Evolutionary conservation across 2,329 filamentous ascomycete species (phyloP).

Genomic region (Alternaria arbusti): DNA sequence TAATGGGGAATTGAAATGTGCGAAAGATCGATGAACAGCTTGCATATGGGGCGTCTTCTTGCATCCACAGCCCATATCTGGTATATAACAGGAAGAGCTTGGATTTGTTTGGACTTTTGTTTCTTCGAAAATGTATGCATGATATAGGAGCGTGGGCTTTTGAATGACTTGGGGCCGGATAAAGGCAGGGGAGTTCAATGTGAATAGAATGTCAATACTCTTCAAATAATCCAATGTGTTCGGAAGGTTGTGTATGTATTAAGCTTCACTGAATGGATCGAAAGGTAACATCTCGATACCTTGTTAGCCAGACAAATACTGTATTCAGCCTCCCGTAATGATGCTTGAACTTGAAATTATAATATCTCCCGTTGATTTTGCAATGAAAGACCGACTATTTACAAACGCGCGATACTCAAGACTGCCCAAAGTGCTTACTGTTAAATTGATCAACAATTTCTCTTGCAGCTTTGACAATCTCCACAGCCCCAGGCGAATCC

Average conservation of each 20-base stretch:
- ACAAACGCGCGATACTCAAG: background rate
- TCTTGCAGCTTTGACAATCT: conserved; percentile 53
- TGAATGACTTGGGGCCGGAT: background rate
- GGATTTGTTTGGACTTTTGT: background rate
- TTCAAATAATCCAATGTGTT: background rate
- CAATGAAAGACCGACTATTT: background rate
- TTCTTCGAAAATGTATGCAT: background rate
- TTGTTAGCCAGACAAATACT: background rate
- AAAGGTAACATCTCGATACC: background rate
- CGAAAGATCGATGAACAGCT: background rate
- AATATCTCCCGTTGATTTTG: background rate
- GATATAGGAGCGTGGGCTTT: background rate
- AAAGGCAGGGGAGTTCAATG: background rate
- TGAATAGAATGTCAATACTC: background rate
- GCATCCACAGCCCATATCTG: background rate
- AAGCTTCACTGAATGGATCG: background rate
- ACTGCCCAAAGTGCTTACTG: conserved; percentile 20
- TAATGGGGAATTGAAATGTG: background rate
- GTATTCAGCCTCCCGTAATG: background rate
- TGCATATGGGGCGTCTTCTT: conserved; percentile 1
- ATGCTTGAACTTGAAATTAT: background rate
- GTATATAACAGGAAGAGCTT: background rate
- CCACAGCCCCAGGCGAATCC: conserved; percentile 53
- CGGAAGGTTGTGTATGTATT: background rate
- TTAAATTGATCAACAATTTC: conserved; percentile 54